Base-by-base conservation (phyloP, 306 rosid species). In the Ziziphus jujuba region DNA sequence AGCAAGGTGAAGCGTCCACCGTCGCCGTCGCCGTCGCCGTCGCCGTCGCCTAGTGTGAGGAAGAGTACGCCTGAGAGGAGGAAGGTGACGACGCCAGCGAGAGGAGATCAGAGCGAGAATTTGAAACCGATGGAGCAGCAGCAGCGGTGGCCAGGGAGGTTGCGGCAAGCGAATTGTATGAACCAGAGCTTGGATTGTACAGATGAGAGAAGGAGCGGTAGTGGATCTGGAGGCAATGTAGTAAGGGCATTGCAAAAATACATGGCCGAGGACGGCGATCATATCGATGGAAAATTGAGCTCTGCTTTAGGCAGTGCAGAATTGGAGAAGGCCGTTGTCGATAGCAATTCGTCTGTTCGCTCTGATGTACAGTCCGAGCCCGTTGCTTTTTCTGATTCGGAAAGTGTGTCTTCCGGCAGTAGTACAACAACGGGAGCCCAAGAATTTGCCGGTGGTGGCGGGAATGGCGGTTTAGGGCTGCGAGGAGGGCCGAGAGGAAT, bases 11-110 rank as follows among this genome's bases (percentile, higher is more conserved):
- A 84, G 67, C 92, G 90, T 2, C 68, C 86, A 13, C 87, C 87
- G 54, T 23, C 87, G 9, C 85, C 87, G 54, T 25, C 88, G 6
- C 82, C 87, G n/a, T n/a, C 86, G 11, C 87, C 87, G 54, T 23
- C 87, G 9, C 85, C 87, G 54, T 25, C 88, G 6, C 82, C 87
- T 40, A 77, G 67, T 54, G 63, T 72, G 40, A 81, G 99, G 78
- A 95, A 81, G 53, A 82, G 76, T 56, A 88, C 95, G 13, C 87
- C 92, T 59, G 99, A 93, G 82, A 80, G 85, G 83, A 88, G 90
- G 78, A 93, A 82, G 77, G 74, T 66, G 68, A 69, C 73, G 10
- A 74, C 73, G 31, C 84, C 86, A 14, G 67, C 62, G 0, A 76
- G 86, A 64, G 82, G 71, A 61, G 83, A 73, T 59, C 87, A 80